phyloP scores from a whole-genome alignment of 176 grass and related monocot genomes.

The Microstegium vimineum region DNA sequence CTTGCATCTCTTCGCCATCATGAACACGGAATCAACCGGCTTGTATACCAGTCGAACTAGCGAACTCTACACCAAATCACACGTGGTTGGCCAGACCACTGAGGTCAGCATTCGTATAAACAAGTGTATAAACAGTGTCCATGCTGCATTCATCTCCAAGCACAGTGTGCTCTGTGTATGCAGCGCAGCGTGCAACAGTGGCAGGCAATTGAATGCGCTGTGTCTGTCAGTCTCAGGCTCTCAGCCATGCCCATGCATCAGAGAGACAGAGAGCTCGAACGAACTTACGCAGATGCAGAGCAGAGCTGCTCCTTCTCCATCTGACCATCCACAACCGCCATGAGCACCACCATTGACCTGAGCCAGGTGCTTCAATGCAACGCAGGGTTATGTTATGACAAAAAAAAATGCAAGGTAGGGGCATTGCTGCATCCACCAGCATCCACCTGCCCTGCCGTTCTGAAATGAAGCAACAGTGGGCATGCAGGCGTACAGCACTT shows the following conservation, averaged over 20 bases:
- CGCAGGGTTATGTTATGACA: background rate
- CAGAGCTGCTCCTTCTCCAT: background rate
- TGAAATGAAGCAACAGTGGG: background rate
- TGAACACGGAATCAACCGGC: too few species aligned
- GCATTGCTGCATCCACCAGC: background rate
- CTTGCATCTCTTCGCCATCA: background rate
- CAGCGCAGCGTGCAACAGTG: background rate
- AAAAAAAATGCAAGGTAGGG: background rate
- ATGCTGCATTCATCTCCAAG: background rate
- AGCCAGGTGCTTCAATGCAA: slow-evolving; percentile 38
- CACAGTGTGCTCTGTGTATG: background rate
- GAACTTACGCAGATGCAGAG: slow-evolving; percentile 9
- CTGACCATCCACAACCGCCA: background rate
- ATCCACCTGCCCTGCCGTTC: slow-evolving; percentile 39
- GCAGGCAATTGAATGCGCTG: slow-evolving; percentile 25
- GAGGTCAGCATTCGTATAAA: background rate
- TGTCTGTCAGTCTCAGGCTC: background rate
- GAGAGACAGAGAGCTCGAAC: background rate
- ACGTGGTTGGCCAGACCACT: slow-evolving; percentile 14
- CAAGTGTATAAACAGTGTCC: too few species aligned
- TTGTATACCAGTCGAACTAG: too few species aligned
- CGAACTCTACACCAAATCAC: background rate
- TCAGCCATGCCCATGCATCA: background rate
- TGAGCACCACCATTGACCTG: slow-evolving; percentile 36
- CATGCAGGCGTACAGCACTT: slow-evolving; percentile 15